Evolutionary conservation across 1,139 yeast genomes (phyloP).

Genomic region (Sugiyamaella xylanicola): DNA sequence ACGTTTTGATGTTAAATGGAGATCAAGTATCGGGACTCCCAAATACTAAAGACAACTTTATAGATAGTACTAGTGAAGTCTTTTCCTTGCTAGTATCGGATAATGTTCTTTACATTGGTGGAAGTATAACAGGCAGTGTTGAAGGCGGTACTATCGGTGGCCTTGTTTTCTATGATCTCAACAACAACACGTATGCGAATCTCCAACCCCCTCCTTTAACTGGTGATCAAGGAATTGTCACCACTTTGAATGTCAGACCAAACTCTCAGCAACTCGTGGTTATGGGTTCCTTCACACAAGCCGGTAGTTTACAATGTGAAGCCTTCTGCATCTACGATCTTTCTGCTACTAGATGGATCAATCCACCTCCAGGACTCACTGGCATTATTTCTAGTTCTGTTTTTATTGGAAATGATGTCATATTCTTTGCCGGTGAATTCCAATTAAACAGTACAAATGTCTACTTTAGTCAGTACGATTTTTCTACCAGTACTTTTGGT

Average conservation of each 20-base stretch:
- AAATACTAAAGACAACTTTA: slow-evolving; percentile 33
- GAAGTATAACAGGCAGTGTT: slow-evolving; percentile 50
- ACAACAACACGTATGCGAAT: slow-evolving; percentile 44
- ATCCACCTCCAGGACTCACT: slow-evolving; percentile 50
- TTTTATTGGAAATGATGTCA: slow-evolving; percentile 53
- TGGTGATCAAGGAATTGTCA: slow-evolving; percentile 47
- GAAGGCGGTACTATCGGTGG: slow-evolving; percentile 43
- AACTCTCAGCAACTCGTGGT: slow-evolving; percentile 57
- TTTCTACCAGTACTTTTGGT: slow-evolving; percentile 43
- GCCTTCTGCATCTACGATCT: slow-evolving; percentile 71
- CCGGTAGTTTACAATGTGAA: slow-evolving; percentile 62
- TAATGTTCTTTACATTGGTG: slow-evolving; percentile 53
- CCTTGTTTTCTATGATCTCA: slow-evolving; percentile 55
- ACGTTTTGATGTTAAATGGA: slow-evolving; percentile 46
- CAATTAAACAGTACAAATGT: slow-evolving; percentile 46
- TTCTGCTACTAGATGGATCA: slow-evolving; percentile 56
- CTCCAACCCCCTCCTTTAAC: slow-evolving; percentile 52
- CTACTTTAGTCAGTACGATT: slow-evolving; percentile 56
- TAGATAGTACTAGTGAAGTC: slow-evolving; percentile 45
- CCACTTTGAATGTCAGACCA: slow-evolving; percentile 57
- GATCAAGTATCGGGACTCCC: slow-evolving; percentile 43
- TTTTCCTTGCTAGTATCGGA: slow-evolving; percentile 49
- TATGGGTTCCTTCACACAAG: slow-evolving; percentile 72
- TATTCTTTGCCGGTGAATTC: slow-evolving; percentile 67
- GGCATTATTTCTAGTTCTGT: slow-evolving; percentile 60